Base-by-base conservation (phyloP, 371 early-diverging fungal species). In the Smittium mucronatum region DNA sequence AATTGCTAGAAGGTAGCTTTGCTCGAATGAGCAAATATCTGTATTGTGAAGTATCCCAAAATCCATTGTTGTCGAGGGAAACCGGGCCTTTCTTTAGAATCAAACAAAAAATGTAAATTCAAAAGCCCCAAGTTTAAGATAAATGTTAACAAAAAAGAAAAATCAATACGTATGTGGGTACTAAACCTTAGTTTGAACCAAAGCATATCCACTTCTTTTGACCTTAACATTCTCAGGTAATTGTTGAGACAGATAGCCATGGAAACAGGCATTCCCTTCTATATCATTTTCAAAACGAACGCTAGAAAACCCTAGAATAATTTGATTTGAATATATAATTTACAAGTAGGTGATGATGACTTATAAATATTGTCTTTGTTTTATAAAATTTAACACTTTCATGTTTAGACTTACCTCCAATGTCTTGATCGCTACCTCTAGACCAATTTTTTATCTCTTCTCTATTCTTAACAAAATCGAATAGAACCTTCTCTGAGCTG, bases 141-240 rank as follows among this genome's bases (percentile, higher is more conserved):
- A n/a, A n/a, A n/a, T n/a, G n/a, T n/a, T n/a, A n/a, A n/a, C n/a
- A n/a, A n/a, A n/a, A n/a, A n/a, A n/a, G n/a, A n/a, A n/a, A n/a
- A n/a, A n/a, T n/a, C n/a, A n/a, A n/a, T n/a, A n/a, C n/a, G n/a
- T n/a, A n/a, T n/a, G 47, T 47, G 21, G 47, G 21, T 47, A 21
- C 5, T 47, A 47, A 11, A 47, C 47, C 80, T 84, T 73, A 0
- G 91, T 87, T 70, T 90, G 83, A 63, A 92, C 83, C 64, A 91
- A 92, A 16, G 95, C 96, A 74, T 96, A 96, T 21, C 96, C 96
- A 76, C 89, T 89, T 72, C 86, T 84, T 67, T 85, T 82, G 31
- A 93, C 83, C n/a, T 86, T 84, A 30, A 78, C 77, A 60, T 89
- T 85, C 31, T 81, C 81, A 17, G 94, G 94, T 36, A 93, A 77